Evolutionary conservation across 192 early-diverging fungal species (phyloP).

Genomic region (Coemansia umbellata): DNA sequence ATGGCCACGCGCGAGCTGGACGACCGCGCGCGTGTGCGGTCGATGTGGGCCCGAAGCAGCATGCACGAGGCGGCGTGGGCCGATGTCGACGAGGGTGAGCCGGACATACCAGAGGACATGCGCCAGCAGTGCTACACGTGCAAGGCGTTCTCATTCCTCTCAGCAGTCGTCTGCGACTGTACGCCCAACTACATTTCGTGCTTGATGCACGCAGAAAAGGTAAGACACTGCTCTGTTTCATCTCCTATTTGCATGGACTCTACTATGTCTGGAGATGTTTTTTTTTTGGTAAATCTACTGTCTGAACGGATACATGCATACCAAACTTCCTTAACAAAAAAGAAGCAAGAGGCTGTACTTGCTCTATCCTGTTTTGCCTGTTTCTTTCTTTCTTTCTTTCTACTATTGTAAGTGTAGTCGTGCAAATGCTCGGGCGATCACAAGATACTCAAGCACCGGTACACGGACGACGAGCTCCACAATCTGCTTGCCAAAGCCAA

Average conservation of each 20-base stretch:
- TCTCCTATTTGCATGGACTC: too few relatives aligned
- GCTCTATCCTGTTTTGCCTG: not conserved
- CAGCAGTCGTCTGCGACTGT: slow-evolving; percentile 60
- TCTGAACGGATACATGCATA: too few relatives aligned
- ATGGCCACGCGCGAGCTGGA: slow-evolving; percentile 56
- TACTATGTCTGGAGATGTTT: not conserved
- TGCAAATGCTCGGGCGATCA: slow-evolving; percentile 48
- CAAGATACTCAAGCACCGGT: slow-evolving; percentile 51
- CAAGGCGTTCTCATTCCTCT: slow-evolving; percentile 71
- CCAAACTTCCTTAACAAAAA: too few relatives aligned
- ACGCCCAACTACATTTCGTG: slow-evolving; percentile 61
- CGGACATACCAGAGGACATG: slow-evolving; percentile 55
- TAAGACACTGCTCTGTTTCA: too few relatives aligned
- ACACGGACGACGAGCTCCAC: slow-evolving; percentile 50
- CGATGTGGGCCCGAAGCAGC: slow-evolving; percentile 7
- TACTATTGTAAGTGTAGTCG: slow-evolving; percentile 12
- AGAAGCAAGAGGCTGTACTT: too few relatives aligned
- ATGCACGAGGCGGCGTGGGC: slow-evolving; percentile 29
- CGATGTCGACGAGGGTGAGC: slow-evolving; percentile 41
- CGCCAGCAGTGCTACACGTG: slow-evolving; percentile 67
- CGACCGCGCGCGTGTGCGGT: slow-evolving; percentile 44
- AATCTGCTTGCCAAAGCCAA: slow-evolving; percentile 25
- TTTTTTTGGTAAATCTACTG: too few relatives aligned
- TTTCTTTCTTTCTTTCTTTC: not conserved
- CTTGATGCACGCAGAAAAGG: slow-evolving; percentile 56